These are phyloP conservation scores for Alternaria sp. DNA, from an alignment of 2,329 filamentous ascomycete species.

Conservation along the genomic window DNA sequence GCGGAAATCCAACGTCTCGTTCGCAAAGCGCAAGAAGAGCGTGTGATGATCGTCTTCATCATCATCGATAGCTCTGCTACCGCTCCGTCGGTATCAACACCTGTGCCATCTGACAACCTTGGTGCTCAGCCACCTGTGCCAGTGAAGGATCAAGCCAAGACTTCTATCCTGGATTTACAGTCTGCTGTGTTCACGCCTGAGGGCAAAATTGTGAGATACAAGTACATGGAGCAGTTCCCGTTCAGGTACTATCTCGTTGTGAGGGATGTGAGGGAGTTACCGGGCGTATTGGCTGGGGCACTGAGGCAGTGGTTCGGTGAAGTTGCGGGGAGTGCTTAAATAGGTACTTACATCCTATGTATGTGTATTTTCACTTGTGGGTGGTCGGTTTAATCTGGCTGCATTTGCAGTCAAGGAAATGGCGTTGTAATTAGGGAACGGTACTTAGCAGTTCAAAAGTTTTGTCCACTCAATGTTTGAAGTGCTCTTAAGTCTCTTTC, in stretches of 20 bases:
- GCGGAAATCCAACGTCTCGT: conserved; percentile 82
- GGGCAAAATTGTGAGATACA: conserved; percentile 76
- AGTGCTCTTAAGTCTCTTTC: not conserved
- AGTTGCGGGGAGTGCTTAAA: conserved; percentile 56
- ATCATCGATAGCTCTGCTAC: conserved; percentile 74
- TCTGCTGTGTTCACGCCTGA: conserved; percentile 82
- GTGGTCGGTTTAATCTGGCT: not conserved
- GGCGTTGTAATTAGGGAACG: not conserved
- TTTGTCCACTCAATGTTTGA: not conserved
- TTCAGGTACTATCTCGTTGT: conserved; percentile 98
- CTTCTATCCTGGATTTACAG: conserved; percentile 85
- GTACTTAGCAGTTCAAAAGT: not conserved
- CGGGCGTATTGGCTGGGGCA: conserved; percentile 82
- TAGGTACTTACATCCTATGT: not conserved
- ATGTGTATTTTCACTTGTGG: not conserved
- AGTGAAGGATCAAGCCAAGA: conserved; percentile 56
- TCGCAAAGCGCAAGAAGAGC: conserved; percentile 85
- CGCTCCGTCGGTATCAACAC: conserved; percentile 7
- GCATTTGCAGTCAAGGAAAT: not conserved
- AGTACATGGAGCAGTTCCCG: conserved; percentile 93
- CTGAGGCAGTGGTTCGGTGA: conserved; percentile 95
- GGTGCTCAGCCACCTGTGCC: conserved; percentile 14
- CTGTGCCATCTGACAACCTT: conserved; percentile 1
- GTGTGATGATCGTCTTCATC: conserved; percentile 98
- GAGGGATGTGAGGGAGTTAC: conserved; percentile 87